phyloP scores from a whole-genome alignment of 805 yeast species.

The Starmerella cellae region DNA sequence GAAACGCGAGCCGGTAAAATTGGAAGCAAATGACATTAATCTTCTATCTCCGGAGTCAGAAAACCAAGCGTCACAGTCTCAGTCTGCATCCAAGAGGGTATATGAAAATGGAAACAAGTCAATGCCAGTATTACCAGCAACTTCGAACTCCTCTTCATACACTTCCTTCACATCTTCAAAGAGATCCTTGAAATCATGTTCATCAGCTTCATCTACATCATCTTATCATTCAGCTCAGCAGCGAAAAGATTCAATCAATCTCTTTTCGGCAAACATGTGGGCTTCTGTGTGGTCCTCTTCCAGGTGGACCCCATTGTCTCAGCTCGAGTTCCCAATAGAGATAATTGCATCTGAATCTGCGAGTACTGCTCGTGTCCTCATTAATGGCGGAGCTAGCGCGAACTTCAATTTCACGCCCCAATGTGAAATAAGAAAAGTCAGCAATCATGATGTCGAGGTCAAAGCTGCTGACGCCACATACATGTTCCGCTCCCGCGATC shows the following conservation, averaged over 20 bases:
- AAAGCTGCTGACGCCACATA: conserved; percentile 17
- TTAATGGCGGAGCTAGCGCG: conserved; percentile 6
- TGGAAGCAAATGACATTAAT: not conserved
- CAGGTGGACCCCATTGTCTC: conserved; percentile 22
- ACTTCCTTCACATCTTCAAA: conserved; percentile 15
- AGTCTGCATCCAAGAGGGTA: not conserved
- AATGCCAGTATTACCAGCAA: conserved; percentile 3
- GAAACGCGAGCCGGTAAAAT: not conserved
- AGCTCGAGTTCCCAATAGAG: conserved; percentile 20
- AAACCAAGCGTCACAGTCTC: not conserved
- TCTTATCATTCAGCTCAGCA: conserved; percentile 5
- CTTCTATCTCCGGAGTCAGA: not conserved
- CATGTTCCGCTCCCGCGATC: conserved; percentile 22
- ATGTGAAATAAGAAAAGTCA: conserved; percentile 18
- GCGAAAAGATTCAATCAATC: conserved; percentile 1
- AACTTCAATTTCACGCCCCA: conserved; percentile 8
- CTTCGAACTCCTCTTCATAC: conserved; percentile 14
- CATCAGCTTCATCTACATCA: conserved; percentile 12
- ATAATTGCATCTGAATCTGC: conserved; percentile 6
- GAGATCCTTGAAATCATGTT: conserved; percentile 9
- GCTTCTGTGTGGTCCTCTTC: conserved; percentile 20
- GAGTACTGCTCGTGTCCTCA: not conserved
- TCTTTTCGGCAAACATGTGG: conserved; percentile 20
- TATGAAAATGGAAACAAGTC: conserved; percentile 14
- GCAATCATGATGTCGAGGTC: conserved; percentile 21